phyloP scores from a whole-genome alignment of 2,329 filamentous ascomycete genomes.

The Fusarium caatingaense region DNA sequence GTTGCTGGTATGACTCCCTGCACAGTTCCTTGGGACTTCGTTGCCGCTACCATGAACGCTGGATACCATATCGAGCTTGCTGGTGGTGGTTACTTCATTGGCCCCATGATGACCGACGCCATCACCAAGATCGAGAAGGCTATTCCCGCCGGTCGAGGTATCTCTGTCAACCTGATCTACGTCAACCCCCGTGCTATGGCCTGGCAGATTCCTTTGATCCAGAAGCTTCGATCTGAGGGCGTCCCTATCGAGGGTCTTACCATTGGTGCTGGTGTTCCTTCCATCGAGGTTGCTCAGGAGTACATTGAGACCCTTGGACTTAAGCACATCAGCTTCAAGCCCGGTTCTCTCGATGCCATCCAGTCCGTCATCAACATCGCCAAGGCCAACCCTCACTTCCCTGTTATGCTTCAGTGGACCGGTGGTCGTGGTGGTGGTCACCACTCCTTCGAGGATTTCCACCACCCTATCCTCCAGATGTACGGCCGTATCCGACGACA shows the following conservation, averaged over 20 bases:
- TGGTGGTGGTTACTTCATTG: slow-evolving; percentile 89
- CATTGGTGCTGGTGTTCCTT: slow-evolving; percentile 93
- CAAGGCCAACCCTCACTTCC: slow-evolving; percentile 92
- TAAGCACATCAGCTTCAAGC: slow-evolving; percentile 95
- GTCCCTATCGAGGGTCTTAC: slow-evolving; percentile 92
- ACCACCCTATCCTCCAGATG: slow-evolving; percentile 90
- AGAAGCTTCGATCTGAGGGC: slow-evolving; percentile 82
- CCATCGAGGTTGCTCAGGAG: slow-evolving; percentile 90
- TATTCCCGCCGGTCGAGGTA: slow-evolving; percentile 87
- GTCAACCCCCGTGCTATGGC: slow-evolving; percentile 89
- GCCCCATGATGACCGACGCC: slow-evolving; percentile 83
- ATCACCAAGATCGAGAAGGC: slow-evolving; percentile 85
- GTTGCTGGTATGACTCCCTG: slow-evolving; percentile 94
- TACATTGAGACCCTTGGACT: slow-evolving; percentile 93
- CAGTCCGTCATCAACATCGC: slow-evolving; percentile 92
- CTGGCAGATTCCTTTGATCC: slow-evolving; percentile 91
- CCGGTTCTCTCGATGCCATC: slow-evolving; percentile 87
- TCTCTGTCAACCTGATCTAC: slow-evolving; percentile 91
- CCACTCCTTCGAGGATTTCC: slow-evolving; percentile 96
- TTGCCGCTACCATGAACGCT: slow-evolving; percentile 91
- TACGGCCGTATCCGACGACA: slow-evolving; percentile 88
- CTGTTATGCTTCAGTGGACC: slow-evolving; percentile 94
- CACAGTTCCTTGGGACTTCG: slow-evolving; percentile 91
- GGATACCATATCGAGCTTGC: slow-evolving; percentile 94
- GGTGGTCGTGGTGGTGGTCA: slow-evolving; percentile 93